Base-by-base conservation (phyloP, 441 rosid genomes). In the Bocquillonia castaneifolia region DNA sequence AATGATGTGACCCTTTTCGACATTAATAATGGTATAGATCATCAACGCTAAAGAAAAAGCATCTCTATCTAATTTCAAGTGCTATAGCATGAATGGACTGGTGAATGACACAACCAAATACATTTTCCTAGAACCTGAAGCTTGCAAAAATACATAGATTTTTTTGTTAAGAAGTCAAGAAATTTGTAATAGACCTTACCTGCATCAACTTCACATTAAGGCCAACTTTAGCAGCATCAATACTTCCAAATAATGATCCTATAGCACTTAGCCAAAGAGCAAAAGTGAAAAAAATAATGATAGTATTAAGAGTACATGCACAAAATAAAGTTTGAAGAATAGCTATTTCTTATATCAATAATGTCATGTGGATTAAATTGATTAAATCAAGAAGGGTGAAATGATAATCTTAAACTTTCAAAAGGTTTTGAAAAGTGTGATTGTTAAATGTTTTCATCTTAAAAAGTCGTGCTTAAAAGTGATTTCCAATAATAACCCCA, bases 211-310 rank as follows among this genome's bases (percentile, higher is more conserved):
- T 91, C 76, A 92, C 85, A 71, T 42, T 76, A 63, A 94, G 93
- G 66, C 83, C 70, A 44, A 77, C 73, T 82, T 85, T 92, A 54
- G 97, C 89, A 69, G 77, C 87, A 74, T 84, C 94, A 44, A 67
- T 66, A 75, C 84, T 87, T 80, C 86, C 96, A 83, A 94, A 94
- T 40, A 90, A 76, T 70, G 98, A 94, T 36, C 99, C 99, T 94
- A 71, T 79, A 83, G 17, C 64, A 75, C 47, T 52, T 42, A 10
- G 26, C 36, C 5, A 26, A 50, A 65, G 20, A 31, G 50, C 51
- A 48, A 62, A 68, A 56, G 28, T 36, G 56, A 50, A 28, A 68
- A 47, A 40, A n/a, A n/a, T n/a, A n/a, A n/a, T 69, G 44, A 55
- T 1, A 37, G 55, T 17, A 32, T 58, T 42, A 29, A 25, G 42